phyloP scores from a whole-genome alignment of 148 eudicot genomes.

The Mesembryanthemum crystallinum region DNA sequence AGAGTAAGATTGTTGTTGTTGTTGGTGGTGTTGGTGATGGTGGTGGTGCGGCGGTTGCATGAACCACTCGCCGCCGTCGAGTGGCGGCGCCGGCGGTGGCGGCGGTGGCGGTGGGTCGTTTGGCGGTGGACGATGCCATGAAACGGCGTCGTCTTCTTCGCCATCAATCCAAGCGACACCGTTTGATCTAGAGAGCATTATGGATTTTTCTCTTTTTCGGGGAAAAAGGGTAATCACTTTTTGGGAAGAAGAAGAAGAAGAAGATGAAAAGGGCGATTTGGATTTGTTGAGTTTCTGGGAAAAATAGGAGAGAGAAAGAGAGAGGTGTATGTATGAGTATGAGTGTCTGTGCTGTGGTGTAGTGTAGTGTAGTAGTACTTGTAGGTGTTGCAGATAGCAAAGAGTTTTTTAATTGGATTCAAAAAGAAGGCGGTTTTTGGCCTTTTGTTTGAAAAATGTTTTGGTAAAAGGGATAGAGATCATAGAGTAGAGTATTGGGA shows the following conservation, averaged over 20 bases:
- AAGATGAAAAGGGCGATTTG: too few relatives aligned
- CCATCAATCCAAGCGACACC: constrained; percentile 45
- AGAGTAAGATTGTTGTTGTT: constrained; percentile 5
- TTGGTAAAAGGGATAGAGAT: too few relatives aligned
- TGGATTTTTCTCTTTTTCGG: neutral
- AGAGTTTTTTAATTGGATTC: too few relatives aligned
- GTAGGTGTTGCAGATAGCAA: too few relatives aligned
- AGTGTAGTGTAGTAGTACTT: too few relatives aligned
- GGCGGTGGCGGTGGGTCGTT: neutral
- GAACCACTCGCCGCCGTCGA: constrained; percentile 39
- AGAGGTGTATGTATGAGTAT: too few relatives aligned
- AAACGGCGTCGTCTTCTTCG: constrained; percentile 38
- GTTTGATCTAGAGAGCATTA: constrained; percentile 41
- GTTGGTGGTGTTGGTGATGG: too few relatives aligned
- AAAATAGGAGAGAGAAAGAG: neutral
- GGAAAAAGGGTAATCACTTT: neutral
- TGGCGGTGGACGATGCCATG: constrained; percentile 31
- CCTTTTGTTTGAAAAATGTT: too few relatives aligned
- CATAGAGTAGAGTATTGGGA: too few relatives aligned
- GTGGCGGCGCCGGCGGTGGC: constrained; percentile 26
- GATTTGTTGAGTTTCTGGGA: too few relatives aligned
- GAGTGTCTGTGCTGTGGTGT: too few relatives aligned
- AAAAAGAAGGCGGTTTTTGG: too few relatives aligned
- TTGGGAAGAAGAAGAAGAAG: neutral
- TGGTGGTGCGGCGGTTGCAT: constrained; percentile 8